Conservation (phyloP, 1,139 yeast species). For the Debaryomyces singareniensis region DNA sequence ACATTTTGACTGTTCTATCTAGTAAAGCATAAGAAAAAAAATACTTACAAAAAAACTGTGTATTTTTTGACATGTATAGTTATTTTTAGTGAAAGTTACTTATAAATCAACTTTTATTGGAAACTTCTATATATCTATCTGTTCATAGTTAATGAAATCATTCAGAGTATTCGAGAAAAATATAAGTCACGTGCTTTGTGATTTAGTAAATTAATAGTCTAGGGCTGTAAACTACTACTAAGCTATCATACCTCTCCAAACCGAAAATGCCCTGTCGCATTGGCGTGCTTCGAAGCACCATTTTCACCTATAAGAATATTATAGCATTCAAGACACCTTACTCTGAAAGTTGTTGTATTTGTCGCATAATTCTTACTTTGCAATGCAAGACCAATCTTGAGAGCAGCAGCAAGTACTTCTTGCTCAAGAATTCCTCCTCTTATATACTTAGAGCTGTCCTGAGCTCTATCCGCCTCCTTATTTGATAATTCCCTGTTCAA, state of each 20-base stretch:
- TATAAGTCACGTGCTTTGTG: no score
- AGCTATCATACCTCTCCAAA: slow-evolving; percentile 52
- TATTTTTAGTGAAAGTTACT: slow-evolving; percentile 1
- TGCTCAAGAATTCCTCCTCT: slow-evolving; percentile 20
- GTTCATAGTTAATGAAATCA: no score
- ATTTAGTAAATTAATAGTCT: no score
- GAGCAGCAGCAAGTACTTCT: slow-evolving; percentile 30
- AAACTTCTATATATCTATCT: no score
- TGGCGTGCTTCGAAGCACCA: slow-evolving; percentile 65
- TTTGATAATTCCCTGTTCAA: slow-evolving; percentile 24
- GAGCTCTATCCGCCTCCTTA: slow-evolving; percentile 11
- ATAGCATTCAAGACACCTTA: slow-evolving; percentile 56
- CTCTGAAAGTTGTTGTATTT: slow-evolving; percentile 55
- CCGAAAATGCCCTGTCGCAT: slow-evolving; percentile 52
- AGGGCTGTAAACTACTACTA: no score
- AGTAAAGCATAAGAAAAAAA: neutral
- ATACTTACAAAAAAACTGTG: slow-evolving; percentile 40
- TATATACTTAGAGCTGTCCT: slow-evolving; percentile 35
- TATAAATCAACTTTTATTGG: slow-evolving; percentile 2
- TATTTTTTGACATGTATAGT: slow-evolving; percentile 26
- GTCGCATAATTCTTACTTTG: slow-evolving; percentile 57
- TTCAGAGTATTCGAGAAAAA: no score
- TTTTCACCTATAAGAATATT: slow-evolving; percentile 53
- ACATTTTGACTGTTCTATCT: no score
- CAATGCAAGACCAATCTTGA: slow-evolving; percentile 37